Base-by-base conservation (phyloP, 73 alveolate species). In the Paramecium octaurelia region DNA sequence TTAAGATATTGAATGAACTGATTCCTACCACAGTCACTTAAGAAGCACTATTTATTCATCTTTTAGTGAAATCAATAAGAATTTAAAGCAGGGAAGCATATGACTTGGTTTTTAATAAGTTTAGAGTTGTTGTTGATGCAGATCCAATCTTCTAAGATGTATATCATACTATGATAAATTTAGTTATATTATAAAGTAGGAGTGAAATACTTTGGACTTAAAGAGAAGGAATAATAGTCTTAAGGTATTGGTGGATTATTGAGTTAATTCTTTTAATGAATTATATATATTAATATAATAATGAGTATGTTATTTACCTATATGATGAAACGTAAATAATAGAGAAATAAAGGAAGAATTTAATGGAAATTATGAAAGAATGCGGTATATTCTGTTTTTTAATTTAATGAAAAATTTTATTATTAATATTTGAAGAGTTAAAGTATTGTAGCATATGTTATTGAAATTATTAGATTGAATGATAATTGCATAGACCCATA, bases 171-270 rank as follows among this genome's bases (percentile, higher is more conserved):
- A 40, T 10, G 3, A 0, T 44, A 80, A 4, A 54, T 18, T 80
- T 64, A 80, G 91, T 46, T 80, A 40, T 80, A 44, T 80, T 80
- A 80, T 46, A 44, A 80, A 44, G 91, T 80, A 24, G 91, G 91
- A 43, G 91, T 80, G 20, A 40, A 46, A n/a, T 80, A 44, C 48
- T 80, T 80, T 80, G 91, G 91, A 42, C 18, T 80, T 8, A 27
- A 42, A 80, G 46, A 42, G 3, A 42, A 80, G 36, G 48, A 59
- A 23, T 20, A 80, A 43, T 42, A 80, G 14, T 46, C 9, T 20
- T 80, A 16, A 9, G 91, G 91, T 11, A 23, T 80, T 21, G 34
- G 46, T 20, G 71, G 76, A 31, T 18, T 80, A 35, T 80, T 80
- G 75, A 42, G 91, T 31, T 80, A 80, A 20, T 44, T 80, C 76